Evolutionary conservation across 1,139 yeast species (phyloP).

Genomic region (Kodamaea sp.): DNA sequence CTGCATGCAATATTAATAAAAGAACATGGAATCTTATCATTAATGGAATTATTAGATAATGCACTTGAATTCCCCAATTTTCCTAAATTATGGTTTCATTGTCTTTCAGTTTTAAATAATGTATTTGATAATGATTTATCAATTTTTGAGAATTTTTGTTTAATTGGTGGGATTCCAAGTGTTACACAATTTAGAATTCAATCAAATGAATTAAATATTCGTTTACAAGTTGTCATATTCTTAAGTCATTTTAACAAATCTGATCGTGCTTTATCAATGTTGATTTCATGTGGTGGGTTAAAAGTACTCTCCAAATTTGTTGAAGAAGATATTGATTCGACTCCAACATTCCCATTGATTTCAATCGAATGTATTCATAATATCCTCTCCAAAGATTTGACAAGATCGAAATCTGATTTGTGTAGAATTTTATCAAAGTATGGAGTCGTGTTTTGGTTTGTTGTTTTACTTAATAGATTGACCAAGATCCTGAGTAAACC

Average conservation of each 20-base stretch:
- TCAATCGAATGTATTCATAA: constrained; percentile 47
- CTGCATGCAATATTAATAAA: constrained; percentile 44
- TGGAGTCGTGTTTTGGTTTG: constrained; percentile 49
- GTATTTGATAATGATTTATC: constrained; percentile 34
- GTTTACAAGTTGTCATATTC: constrained; percentile 45
- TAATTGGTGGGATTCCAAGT: constrained; percentile 56
- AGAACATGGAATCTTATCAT: constrained; percentile 48
- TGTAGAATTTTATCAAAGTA: constrained; percentile 52
- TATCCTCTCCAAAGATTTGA: constrained; percentile 41
- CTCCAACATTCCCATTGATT: constrained; percentile 44
- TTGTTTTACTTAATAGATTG: constrained; percentile 38
- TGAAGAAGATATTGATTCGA: constrained; percentile 50
- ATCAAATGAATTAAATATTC: constrained; percentile 32
- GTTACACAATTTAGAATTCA: constrained; percentile 42
- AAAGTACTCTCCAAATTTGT: constrained; percentile 48
- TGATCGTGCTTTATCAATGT: constrained; percentile 43
- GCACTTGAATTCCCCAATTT: constrained; percentile 30
- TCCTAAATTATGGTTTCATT: constrained; percentile 38
- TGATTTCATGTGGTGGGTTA: constrained; percentile 57
- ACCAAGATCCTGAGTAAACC: constrained; percentile 6
- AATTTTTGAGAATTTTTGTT: constrained; percentile 49
- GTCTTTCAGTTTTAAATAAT: constrained; percentile 39
- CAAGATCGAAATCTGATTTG: constrained; percentile 49
- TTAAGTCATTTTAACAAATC: constrained; percentile 38
- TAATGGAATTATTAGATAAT: constrained; percentile 46